Conservation (phyloP, 2,329 filamentous ascomycete genomes). For the Scytalidium sp. region DNA sequence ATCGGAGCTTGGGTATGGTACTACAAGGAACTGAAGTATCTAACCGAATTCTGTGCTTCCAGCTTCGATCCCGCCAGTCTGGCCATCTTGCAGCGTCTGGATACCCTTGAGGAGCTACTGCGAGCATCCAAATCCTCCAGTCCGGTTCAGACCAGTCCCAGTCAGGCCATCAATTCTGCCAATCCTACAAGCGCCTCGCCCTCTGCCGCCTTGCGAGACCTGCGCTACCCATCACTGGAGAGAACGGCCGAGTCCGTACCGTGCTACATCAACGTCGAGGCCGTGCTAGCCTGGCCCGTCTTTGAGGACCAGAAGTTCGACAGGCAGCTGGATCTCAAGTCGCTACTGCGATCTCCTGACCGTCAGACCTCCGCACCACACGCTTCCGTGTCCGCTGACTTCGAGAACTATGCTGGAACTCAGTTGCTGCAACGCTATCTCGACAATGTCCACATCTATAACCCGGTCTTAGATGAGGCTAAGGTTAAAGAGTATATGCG, state of each 20-base stretch:
- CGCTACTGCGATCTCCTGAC: slow-evolving; percentile 3
- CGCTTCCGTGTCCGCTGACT: not conserved
- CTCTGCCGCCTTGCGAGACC: not conserved
- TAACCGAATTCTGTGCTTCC: too few relatives aligned
- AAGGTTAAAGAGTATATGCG: slow-evolving; percentile 9
- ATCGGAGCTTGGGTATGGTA: too few relatives aligned
- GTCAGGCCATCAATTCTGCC: not conserved
- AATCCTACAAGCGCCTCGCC: slow-evolving; percentile 1
- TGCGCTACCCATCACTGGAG: slow-evolving; percentile 1
- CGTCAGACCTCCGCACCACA: not conserved
- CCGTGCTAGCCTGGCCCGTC: slow-evolving; percentile 15
- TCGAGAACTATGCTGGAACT: not conserved
- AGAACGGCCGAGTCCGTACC: slow-evolving; percentile 2
- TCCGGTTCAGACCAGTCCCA: not conserved
- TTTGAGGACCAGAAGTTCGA: slow-evolving; percentile 23
- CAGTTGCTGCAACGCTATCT: not conserved
- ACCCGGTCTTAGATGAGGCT: slow-evolving; percentile 47
- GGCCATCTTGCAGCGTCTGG: slow-evolving; percentile 11
- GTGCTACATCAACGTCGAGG: slow-evolving; percentile 11
- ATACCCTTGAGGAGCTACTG: slow-evolving; percentile 11
- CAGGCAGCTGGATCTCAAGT: slow-evolving; percentile 15
- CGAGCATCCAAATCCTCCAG: slow-evolving; percentile 1
- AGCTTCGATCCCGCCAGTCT: slow-evolving; percentile 12
- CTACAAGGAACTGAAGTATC: too few relatives aligned
- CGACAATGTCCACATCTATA: slow-evolving; percentile 44